A percentile compares a stretch with the other conserved stretches of the same genome.
Evolutionary conservation across 768 basidiomycete species (phyloP).

Genomic region (Suillus paluster): DNA sequence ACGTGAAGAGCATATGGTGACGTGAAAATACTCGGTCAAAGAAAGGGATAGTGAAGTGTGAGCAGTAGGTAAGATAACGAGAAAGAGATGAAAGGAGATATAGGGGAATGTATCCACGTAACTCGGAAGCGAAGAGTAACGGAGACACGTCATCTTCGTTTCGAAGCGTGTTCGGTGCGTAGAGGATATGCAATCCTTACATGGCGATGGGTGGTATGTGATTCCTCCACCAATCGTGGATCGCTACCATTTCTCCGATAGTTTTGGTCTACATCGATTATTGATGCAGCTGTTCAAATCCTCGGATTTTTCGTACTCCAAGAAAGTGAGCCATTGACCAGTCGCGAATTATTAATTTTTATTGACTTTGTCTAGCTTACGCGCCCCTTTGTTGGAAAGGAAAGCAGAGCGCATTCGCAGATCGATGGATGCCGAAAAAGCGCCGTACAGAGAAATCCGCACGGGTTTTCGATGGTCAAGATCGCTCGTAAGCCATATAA

Average conservation of each 20-base stretch:
- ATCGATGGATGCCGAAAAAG: constrained; percentile 54
- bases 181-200: too few species aligned
- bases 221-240: neutral
- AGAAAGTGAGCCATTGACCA: constrained; percentile 55
- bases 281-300: constrained; percentile 55
- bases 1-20: too few species aligned
- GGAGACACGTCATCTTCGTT: too few species aligned
- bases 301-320: constrained; percentile 59
- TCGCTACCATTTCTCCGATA: constrained; percentile 21
- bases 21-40: too few species aligned
- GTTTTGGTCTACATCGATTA: constrained; percentile 72
- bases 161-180: too few species aligned
- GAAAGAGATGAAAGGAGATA: too few species aligned
- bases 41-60: too few species aligned
- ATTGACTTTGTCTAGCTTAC: constrained; percentile 23
- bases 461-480: constrained; percentile 52
- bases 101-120: too few species aligned
- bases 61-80: too few species aligned
- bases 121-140: too few species aligned
- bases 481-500: constrained; percentile 44
- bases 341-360: constrained; percentile 19
- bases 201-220: constrained; percentile 71
- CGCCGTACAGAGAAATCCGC: constrained; percentile 38
- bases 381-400: constrained; percentile 44
- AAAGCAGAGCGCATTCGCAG: constrained; percentile 55